These are phyloP conservation scores for Plenodomus lindquistii DNA, from an alignment of 2,329 filamentous ascomycete species.

Conservation along the genomic window DNA sequence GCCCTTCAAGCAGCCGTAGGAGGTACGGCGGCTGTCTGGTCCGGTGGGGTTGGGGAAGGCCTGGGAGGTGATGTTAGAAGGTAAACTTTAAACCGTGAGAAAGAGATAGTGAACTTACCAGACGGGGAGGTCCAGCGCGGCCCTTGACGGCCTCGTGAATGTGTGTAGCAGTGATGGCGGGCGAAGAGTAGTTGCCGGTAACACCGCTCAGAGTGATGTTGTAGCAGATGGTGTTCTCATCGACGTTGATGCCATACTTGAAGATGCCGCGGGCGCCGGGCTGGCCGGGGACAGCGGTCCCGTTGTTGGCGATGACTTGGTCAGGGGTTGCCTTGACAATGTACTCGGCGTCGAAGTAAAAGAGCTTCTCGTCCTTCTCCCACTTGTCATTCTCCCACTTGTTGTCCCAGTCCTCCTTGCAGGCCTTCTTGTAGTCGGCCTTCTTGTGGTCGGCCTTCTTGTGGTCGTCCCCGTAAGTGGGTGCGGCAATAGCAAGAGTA, in stretches of 20 bases:
- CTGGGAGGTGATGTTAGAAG: neutral
- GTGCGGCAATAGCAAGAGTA: slow-evolving; percentile 25
- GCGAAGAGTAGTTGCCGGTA: slow-evolving; percentile 55
- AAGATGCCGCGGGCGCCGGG: slow-evolving; percentile 53
- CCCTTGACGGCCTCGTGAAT: slow-evolving; percentile 57
- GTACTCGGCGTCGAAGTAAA: slow-evolving; percentile 56
- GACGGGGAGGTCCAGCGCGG: slow-evolving; percentile 54
- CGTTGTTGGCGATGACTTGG: slow-evolving; percentile 53
- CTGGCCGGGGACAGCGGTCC: slow-evolving; percentile 47
- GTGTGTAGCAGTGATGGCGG: slow-evolving; percentile 58
- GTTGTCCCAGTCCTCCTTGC: slow-evolving; percentile 26
- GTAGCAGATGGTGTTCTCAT: slow-evolving; percentile 51
- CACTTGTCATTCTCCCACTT: slow-evolving; percentile 27
- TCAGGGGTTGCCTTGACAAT: slow-evolving; percentile 54
- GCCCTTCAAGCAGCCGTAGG: slow-evolving; percentile 32
- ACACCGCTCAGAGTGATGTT: slow-evolving; percentile 58
- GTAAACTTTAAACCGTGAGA: neutral
- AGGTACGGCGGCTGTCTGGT: slow-evolving; percentile 34
- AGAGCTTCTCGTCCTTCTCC: slow-evolving; percentile 30
- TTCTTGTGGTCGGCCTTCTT: slow-evolving; percentile 5
- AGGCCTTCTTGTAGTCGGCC: slow-evolving; percentile 18
- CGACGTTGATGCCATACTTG: slow-evolving; percentile 58
- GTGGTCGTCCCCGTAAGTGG: no score
- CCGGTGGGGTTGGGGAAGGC: slow-evolving; percentile 40
- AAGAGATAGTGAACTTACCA: slow-evolving; percentile 35